Evolutionary conservation across 179 eudicot species (phyloP), one percentile per base, ranked within the genome.

Genomic region (Vitellaria paradoxa): DNA sequence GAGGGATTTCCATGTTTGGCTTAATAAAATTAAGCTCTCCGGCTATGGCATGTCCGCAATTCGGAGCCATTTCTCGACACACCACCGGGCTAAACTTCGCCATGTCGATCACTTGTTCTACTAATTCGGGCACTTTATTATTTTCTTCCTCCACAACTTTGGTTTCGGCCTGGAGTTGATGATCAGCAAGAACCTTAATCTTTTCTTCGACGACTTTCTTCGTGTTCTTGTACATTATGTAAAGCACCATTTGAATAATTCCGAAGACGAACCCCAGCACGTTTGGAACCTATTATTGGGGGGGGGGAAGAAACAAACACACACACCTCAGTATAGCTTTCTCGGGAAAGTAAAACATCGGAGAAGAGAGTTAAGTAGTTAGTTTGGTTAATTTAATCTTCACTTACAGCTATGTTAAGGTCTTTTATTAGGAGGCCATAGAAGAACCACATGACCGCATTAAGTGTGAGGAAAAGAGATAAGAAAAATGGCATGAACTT

Each of bases 401-500:
- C 15, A 70, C 91, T 78, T 90, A 93, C 98, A 9, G 93, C 87
- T 56, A 93, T 81, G 82, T 87, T 89, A 42, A 81, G 81, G 74
- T 93, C 94, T 74, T 85, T 91, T 50, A 88, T 87, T 3, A 86
- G 85, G 8, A 93, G 78, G 62, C 98, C 98, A 46, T 90, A 93
- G 81, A 90, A 78, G 70, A 90, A 90, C 98, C 98, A 93, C 80
- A 86, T 80, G 61, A 89, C 85, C 9, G 98, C 97, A 0, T 90
- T 93, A 20, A 90, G 30, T 0, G 93, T 89, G 60, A 93, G 94
- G 65, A 82, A 86, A 3, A 87, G 13, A 1, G 98, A 93, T 52
- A 93, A 80, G 56, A 84, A 88, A 66, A 93, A 86, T 8, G 98
- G 98, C 97, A 93, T 89, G 86, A 81, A 88, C 76, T 91, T 97